Conservation (phyloP, 179 eudicot genomes). For the Spergularia azorica region DNA sequence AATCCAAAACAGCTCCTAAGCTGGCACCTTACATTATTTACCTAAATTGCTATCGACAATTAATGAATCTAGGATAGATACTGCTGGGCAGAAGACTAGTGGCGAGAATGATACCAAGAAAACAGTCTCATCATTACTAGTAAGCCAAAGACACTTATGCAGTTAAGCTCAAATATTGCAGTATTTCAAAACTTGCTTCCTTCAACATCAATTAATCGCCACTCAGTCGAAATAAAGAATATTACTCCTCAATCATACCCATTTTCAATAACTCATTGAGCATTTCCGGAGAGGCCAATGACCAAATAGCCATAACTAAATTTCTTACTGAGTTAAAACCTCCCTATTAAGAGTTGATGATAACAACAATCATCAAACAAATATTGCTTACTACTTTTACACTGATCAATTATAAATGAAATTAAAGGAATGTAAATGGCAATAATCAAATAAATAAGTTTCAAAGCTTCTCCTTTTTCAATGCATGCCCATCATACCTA, state of each 20-base stretch:
- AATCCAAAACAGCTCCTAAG: not conserved
- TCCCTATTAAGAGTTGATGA: not conserved
- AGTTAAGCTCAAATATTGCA: not conserved
- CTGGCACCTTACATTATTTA: too few species aligned
- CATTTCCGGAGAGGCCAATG: not conserved
- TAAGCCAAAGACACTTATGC: not conserved
- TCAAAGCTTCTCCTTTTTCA: conserved; percentile 9
- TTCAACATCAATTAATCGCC: not conserved
- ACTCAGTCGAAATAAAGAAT: not conserved
- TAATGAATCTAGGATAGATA: not conserved
- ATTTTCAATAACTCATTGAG: not conserved
- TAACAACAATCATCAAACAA: conserved; percentile 9
- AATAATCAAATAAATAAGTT: not conserved
- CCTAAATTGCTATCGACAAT: not conserved
- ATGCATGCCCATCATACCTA: conserved; percentile 1
- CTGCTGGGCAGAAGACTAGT: not conserved
- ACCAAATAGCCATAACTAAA: too few species aligned
- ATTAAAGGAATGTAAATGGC: conserved; percentile 17
- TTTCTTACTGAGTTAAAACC: too few species aligned
- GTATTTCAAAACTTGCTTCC: not conserved
- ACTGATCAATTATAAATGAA: not conserved
- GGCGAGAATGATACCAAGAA: not conserved
- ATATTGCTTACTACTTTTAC: not conserved
- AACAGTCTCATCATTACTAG: not conserved
- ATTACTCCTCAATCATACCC: not conserved